Evolutionary conservation across 495 filamentous ascomycete genomes (phyloP).

Genomic region (Rostrohypoxylon terebratum): DNA sequence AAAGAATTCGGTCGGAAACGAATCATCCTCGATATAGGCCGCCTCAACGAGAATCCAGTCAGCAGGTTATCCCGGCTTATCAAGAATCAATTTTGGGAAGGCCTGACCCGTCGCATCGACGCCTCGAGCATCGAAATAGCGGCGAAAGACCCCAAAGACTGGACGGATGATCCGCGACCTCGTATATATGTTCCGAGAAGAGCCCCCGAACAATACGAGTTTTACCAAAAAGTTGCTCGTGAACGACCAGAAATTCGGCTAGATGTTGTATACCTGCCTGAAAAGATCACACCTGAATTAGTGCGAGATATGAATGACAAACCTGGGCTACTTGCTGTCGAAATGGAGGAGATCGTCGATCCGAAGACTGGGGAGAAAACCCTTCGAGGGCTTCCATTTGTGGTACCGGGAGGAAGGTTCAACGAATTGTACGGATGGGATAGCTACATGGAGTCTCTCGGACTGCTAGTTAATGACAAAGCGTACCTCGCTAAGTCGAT

Average conservation of each 20-base stretch:
- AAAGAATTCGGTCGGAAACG: constrained; percentile 84
- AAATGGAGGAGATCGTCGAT: constrained; percentile 81
- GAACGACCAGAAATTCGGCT: constrained; percentile 82
- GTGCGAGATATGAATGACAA: constrained; percentile 78
- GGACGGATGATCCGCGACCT: constrained; percentile 85
- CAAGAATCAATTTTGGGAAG: constrained; percentile 88
- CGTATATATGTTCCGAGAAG: constrained; percentile 93
- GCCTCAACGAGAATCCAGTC: constrained; percentile 92
- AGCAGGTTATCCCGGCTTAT: constrained; percentile 86
- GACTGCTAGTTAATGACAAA: constrained; percentile 82
- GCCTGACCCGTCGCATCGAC: constrained; percentile 88
- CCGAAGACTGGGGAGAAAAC: constrained; percentile 72
- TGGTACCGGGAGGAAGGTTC: constrained; percentile 95
- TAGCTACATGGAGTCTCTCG: constrained; percentile 94
- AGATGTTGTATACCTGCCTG: constrained; percentile 82
- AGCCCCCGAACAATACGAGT: constrained; percentile 86
- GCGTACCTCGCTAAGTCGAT: constrained; percentile 89
- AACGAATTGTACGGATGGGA: constrained; percentile 99
- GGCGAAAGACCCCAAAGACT: constrained; percentile 89
- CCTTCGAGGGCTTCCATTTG: constrained; percentile 86
- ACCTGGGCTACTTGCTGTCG: constrained; percentile 89
- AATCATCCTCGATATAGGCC: constrained; percentile 86
- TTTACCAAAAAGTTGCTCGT: constrained; percentile 81
- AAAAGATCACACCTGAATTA: constrained; percentile 79
- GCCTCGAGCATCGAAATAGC: constrained; percentile 86